phyloP scores from a whole-genome alignment of 2,329 filamentous ascomycete species.

The Diaporthe sp. region DNA sequence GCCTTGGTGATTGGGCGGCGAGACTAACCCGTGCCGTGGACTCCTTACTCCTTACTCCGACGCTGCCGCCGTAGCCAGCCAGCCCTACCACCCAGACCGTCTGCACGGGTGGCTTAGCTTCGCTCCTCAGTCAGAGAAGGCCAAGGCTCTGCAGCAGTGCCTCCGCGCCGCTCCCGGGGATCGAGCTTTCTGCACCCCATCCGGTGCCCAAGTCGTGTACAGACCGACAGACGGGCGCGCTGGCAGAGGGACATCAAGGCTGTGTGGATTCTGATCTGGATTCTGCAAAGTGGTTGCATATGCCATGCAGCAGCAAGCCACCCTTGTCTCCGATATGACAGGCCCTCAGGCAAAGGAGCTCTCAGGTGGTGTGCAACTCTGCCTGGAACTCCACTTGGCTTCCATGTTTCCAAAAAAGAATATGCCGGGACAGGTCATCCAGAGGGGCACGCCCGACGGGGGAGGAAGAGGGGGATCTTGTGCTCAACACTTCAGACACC shows the following conservation, averaged over 20 bases:
- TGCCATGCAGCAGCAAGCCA: conserved; percentile 12
- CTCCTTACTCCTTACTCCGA: neutral
- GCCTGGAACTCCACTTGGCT: neutral
- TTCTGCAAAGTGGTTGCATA: conserved; percentile 30
- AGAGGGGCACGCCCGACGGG: neutral
- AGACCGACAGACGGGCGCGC: neutral
- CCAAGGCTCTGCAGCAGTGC: neutral
- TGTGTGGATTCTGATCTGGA: conserved; percentile 22
- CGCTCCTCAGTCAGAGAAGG: neutral
- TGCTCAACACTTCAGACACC: neutral
- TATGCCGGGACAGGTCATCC: conserved; percentile 15
- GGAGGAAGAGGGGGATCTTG: neutral
- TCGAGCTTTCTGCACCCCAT: neutral
- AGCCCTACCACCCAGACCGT: conserved; percentile 1
- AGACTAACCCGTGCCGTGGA: conserved; percentile 10
- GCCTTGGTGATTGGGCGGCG: conserved; percentile 20
- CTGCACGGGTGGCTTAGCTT: neutral
- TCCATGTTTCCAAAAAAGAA: conserved; percentile 27
- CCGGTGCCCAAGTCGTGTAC: neutral
- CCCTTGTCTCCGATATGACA: conserved; percentile 10
- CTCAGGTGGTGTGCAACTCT: conserved; percentile 13
- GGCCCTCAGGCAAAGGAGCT: conserved; percentile 3
- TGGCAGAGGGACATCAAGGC: neutral
- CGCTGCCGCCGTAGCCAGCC: conserved; percentile 16
- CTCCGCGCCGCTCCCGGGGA: neutral